These are phyloP conservation scores for Penicillium canariense DNA, from an alignment of 495 filamentous ascomycete genomes.

Conservation along the genomic window DNA sequence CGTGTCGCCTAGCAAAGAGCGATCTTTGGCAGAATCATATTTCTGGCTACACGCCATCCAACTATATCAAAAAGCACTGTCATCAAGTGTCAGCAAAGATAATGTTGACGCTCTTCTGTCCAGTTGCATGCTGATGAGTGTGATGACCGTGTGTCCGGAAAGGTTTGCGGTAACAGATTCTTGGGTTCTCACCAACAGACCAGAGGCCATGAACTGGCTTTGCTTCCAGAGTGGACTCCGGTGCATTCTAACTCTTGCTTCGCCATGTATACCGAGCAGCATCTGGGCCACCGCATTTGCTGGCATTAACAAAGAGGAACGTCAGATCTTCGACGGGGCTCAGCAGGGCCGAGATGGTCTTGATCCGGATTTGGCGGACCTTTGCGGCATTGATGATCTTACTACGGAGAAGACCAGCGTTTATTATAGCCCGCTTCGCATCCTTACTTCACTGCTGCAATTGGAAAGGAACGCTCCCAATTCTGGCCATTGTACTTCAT, in stretches of 20 bases:
- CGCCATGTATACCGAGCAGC: constrained; percentile 31
- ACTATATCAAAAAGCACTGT: constrained; percentile 30
- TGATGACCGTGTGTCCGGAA: constrained; percentile 37
- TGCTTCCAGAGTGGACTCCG: constrained; percentile 39
- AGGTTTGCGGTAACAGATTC: constrained; percentile 36
- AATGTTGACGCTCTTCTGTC: constrained; percentile 41
- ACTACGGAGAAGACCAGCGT: constrained; percentile 34
- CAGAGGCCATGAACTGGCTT: constrained; percentile 42
- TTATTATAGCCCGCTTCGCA: constrained; percentile 36
- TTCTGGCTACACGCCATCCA: constrained; percentile 41
- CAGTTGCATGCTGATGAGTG: constrained; percentile 40
- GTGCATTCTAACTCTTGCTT: constrained; percentile 29
- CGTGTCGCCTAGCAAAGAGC: constrained; percentile 21
- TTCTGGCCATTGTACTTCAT: constrained; percentile 25
- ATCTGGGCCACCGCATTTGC: constrained; percentile 35
- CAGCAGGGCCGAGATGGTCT: constrained; percentile 35
- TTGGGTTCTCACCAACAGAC: constrained; percentile 40
- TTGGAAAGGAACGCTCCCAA: constrained; percentile 20
- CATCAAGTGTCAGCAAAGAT: constrained; percentile 19
- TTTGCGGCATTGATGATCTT: constrained; percentile 37
- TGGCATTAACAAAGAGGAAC: constrained; percentile 20
- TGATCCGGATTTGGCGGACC: constrained; percentile 31
- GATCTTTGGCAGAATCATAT: constrained; percentile 36
- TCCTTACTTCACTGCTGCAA: constrained; percentile 29
- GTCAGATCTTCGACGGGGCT: constrained; percentile 20